Evolutionary conservation across 169 alveolate species (phyloP).

Genomic region (Miamiensis avidus): DNA sequence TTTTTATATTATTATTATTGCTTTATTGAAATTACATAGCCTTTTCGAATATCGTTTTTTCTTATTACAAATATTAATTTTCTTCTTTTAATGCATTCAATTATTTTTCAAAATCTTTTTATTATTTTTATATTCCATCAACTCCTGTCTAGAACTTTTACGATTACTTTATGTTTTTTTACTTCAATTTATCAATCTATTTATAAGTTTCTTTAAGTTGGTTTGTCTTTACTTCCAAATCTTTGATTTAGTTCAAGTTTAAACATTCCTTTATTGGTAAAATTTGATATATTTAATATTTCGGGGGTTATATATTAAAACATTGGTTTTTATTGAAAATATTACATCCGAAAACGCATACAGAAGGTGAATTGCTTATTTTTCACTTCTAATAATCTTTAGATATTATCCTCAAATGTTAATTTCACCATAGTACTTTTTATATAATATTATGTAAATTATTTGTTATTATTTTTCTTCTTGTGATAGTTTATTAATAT

Average conservation of each 20-base stretch:
- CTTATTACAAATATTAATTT: not conserved
- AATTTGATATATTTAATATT: not conserved
- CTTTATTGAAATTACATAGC: too few species aligned
- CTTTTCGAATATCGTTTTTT: not conserved
- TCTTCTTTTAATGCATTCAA: not conserved
- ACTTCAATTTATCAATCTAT: not conserved
- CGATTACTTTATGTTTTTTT: not conserved
- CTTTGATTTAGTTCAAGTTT: not conserved
- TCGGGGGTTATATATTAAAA: not conserved
- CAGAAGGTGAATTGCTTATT: not conserved
- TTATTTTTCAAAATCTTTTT: not conserved
- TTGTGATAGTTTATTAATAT: too few species aligned
- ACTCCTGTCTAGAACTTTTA: not conserved
- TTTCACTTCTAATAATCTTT: not conserved
- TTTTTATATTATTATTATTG: not conserved
- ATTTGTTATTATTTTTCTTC: too few species aligned
- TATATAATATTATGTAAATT: too few species aligned
- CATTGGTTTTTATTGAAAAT: too few species aligned
- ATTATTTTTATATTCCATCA: not conserved
- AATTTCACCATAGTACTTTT: too few species aligned
- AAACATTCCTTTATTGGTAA: not conserved
- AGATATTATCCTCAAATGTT: not conserved
- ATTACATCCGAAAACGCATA: not conserved
- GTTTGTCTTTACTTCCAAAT: not conserved
- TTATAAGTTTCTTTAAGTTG: not conserved